These are phyloP conservation scores for Tuber umbilicatum DNA, from an alignment of 495 filamentous ascomycete genomes.

Conservation along the genomic window DNA sequence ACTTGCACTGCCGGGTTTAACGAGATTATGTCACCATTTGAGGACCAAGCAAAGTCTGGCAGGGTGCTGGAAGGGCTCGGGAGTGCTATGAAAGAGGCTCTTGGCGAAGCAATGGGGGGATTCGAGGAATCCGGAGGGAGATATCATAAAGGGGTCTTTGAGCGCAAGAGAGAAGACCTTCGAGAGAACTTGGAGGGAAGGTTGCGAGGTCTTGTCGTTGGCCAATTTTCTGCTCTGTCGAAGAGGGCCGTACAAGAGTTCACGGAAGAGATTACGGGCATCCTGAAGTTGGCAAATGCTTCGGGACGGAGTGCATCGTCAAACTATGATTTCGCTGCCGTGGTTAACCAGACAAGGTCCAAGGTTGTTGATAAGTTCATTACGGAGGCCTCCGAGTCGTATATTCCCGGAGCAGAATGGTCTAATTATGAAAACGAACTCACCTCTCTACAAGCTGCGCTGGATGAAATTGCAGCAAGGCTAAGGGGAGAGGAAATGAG, in stretches of 20 bases:
- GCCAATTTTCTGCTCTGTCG: conserved; percentile 77
- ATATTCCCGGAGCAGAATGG: conserved; percentile 56
- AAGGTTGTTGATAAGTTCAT: conserved; percentile 68
- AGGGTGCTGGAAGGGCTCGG: conserved; percentile 74
- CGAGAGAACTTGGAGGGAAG: conserved; percentile 77
- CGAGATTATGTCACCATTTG: conserved; percentile 69
- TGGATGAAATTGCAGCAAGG: conserved; percentile 73
- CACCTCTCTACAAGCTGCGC: conserved; percentile 63
- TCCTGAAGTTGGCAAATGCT: conserved; percentile 45
- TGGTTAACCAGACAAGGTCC: conserved; percentile 75
- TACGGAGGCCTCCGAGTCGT: conserved; percentile 62
- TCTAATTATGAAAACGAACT: conserved; percentile 55
- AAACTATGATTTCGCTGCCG: conserved; percentile 93
- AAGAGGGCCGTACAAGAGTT: conserved; percentile 84
- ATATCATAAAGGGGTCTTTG: conserved; percentile 93
- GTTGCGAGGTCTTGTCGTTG: conserved; percentile 78
- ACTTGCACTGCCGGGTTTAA: conserved; percentile 56
- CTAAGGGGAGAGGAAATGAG: conserved; percentile 93
- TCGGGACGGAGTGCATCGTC: conserved; percentile 88
- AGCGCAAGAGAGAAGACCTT: conserved; percentile 73
- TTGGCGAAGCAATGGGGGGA: conserved; percentile 65
- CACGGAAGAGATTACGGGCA: conserved; percentile 66
- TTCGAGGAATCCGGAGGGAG: conserved; percentile 87
- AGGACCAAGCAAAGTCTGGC: conserved; percentile 72
- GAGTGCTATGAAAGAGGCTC: conserved; percentile 61